Percentiles rank a stretch among this genome's conserved stretches.
Conservation (phyloP, 768 basidiomycete species). For the Tubosaeta brunneosetosa region DNA sequence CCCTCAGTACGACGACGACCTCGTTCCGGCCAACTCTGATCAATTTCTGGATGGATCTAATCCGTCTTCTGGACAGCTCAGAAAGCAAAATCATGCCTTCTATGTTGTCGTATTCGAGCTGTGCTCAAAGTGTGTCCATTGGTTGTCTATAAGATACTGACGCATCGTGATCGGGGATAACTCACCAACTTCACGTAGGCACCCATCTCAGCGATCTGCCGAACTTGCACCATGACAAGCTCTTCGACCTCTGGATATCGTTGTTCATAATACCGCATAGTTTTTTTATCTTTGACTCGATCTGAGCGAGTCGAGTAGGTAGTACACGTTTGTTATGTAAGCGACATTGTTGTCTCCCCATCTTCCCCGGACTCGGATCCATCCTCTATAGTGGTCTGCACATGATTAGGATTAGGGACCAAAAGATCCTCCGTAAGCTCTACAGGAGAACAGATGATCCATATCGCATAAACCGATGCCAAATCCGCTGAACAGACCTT, state of each 20-base stretch:
- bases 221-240: slow-evolving; percentile 99
- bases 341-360: not conserved
- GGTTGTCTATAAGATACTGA: not conserved
- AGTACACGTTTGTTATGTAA: not conserved
- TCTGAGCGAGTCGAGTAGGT: not conserved
- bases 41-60: slow-evolving; percentile 95
- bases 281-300: not conserved
- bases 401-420: slow-evolving; percentile 66
- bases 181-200: slow-evolving; percentile 96
- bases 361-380: slow-evolving; percentile 10
- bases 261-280: slow-evolving; percentile 90
- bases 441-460: not conserved
- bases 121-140: not conserved
- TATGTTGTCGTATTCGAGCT: slow-evolving; percentile 99
- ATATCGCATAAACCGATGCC: not conserved
- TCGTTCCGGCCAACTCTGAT: slow-evolving; percentile 97
- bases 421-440: slow-evolving; percentile 53
- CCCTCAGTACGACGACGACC: slow-evolving; percentile 94
- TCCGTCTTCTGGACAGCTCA: slow-evolving; percentile 92
- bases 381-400: slow-evolving; percentile 13
- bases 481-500: slow-evolving; percentile 38
- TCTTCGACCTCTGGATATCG: slow-evolving; percentile 96
- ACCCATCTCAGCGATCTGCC: slow-evolving; percentile 99
- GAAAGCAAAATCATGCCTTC: slow-evolving; percentile 99
- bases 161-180: slow-evolving; percentile 3